Conservation (phyloP, 2,329 filamentous ascomycete species). For the Shiraia sp. region DNA sequence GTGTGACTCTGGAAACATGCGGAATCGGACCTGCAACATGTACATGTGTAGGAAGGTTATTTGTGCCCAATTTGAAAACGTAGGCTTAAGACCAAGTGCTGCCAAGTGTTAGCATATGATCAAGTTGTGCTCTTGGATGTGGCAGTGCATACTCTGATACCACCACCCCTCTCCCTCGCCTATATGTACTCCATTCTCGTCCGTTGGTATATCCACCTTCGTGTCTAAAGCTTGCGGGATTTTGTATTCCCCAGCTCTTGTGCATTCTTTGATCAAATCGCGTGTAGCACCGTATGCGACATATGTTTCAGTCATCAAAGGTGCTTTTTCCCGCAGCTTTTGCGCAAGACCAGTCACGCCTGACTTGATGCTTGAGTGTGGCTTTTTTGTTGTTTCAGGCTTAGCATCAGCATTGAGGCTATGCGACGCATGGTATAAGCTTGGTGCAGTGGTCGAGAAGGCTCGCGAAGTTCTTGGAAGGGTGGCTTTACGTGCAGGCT, state of each 20-base stretch:
- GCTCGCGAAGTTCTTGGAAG: conserved; percentile 25
- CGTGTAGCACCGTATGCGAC: conserved; percentile 80
- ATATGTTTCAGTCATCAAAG: conserved; percentile 64
- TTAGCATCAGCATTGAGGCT: conserved; percentile 17
- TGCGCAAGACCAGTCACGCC: conserved; percentile 29
- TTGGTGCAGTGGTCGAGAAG: conserved; percentile 28
- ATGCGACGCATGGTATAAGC: conserved; percentile 27
- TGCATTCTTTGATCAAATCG: conserved; percentile 75
- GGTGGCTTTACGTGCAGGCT: conserved; percentile 10
- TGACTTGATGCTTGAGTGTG: conserved; percentile 13
- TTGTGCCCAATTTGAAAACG: conserved; percentile 95
- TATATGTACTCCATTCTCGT: conserved; percentile 79
- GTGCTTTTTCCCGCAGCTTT: conserved; percentile 37
- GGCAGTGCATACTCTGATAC: conserved; percentile 69
- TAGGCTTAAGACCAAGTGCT: conserved; percentile 80
- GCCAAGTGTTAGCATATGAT: conserved; percentile 16
- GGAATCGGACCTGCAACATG: conserved; percentile 79
- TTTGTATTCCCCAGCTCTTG: conserved; percentile 72
- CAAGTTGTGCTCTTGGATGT: background rate
- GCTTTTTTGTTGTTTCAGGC: conserved; percentile 22
- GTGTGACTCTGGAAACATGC: conserved; percentile 71
- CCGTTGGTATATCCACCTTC: conserved; percentile 68
- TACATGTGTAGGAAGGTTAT: conserved; percentile 97
- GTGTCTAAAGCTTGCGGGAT: conserved; percentile 71
- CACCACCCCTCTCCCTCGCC: conserved; percentile 76